Evolutionary conservation across 208 protist species (phyloP).

Genomic region (Trypanosoma boissoni): DNA sequence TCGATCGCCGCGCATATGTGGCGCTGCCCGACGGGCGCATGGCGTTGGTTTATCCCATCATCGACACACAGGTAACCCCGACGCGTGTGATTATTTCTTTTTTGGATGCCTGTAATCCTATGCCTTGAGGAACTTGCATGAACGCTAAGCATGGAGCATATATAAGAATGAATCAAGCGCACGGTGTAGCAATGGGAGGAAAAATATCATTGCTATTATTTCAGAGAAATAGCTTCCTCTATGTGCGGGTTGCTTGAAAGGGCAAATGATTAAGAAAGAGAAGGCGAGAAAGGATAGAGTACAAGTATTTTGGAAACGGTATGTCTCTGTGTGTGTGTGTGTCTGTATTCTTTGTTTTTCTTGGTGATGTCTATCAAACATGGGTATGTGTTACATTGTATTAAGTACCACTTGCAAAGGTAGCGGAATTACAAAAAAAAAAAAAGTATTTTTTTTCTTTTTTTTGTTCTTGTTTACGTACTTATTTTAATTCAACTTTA

Average conservation of each 20-base stretch:
- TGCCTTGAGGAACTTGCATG: constrained; percentile 54
- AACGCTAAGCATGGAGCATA: constrained; percentile 1
- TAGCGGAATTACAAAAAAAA: background rate
- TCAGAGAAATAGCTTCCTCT: too few relatives aligned
- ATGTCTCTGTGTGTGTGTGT: constrained; percentile 10
- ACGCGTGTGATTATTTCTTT: constrained; percentile 75
- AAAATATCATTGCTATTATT: constrained; percentile 2
- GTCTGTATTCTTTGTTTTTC: background rate
- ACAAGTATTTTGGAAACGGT: constrained; percentile 11
- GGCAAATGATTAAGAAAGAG: constrained; percentile 2
- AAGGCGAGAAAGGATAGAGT: background rate
- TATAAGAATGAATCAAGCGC: background rate
- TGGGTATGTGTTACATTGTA: too few relatives aligned
- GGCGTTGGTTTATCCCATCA: constrained; percentile 87
- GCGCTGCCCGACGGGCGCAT: constrained; percentile 89
- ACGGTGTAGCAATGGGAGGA: background rate
- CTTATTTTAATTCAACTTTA: constrained; percentile 10
- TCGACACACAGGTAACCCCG: constrained; percentile 81
- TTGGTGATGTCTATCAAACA: background rate
- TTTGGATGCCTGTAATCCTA: constrained; percentile 77
- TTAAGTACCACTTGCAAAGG: too few relatives aligned
- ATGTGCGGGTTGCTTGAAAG: constrained; percentile 1
- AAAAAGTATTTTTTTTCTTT: background rate
- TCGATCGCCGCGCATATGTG: constrained; percentile 88
- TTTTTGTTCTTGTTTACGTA: background rate